phyloP scores from a whole-genome alignment of 2,329 filamentous ascomycete species.

The Cordyceps cicadae region DNA sequence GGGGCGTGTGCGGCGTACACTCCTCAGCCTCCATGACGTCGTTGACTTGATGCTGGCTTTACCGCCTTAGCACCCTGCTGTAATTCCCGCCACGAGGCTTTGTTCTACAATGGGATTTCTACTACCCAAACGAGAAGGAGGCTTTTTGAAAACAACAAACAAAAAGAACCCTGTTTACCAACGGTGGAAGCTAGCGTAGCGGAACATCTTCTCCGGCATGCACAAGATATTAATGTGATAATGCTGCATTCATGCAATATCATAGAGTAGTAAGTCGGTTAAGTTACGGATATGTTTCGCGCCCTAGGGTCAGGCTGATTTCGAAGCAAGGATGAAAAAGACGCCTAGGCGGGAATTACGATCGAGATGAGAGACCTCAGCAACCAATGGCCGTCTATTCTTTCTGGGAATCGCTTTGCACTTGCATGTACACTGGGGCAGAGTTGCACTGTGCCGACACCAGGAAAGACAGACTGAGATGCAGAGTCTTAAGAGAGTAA shows the following conservation, averaged over 20 bases:
- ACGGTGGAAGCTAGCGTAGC: too few relatives aligned
- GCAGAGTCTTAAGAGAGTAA: neutral
- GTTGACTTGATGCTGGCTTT: neutral
- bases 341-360: neutral
- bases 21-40: constrained; percentile 2
- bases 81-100: neutral
- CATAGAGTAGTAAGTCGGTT: too few relatives aligned
- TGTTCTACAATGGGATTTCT: neutral
- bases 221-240: too few relatives aligned
- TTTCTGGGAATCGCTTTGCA: neutral
- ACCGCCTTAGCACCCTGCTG: neutral
- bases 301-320: too few relatives aligned
- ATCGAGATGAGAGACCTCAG: neutral
- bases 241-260: too few relatives aligned
- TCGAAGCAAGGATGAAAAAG: neutral
- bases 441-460: neutral
- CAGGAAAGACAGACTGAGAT: neutral
- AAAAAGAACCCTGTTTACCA: too few relatives aligned
- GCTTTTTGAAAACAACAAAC: too few relatives aligned
- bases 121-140: neutral
- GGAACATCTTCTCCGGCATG: too few relatives aligned
- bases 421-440: neutral
- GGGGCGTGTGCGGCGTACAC: neutral
- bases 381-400: neutral
- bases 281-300: too few relatives aligned